These are phyloP conservation scores for Caryopteris hybrid DNA, from an alignment of 305 asterid genomes.

Conservation along the genomic window DNA sequence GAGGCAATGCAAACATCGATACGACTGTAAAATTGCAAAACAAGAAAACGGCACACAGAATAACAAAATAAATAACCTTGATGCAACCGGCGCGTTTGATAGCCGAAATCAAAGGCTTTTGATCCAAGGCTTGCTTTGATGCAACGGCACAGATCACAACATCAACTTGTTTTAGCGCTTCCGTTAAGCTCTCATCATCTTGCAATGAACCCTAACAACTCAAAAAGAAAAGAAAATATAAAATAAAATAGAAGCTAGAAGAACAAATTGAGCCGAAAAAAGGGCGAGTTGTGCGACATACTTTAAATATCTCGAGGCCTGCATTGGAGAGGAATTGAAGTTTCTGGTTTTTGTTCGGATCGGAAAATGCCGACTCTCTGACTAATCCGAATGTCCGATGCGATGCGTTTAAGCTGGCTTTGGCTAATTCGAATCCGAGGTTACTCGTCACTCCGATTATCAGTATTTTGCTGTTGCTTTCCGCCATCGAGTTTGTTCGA, in stretches of 20 bases:
- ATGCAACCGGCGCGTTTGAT: slow-evolving; percentile 70
- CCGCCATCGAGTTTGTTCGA: slow-evolving; percentile 22
- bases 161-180: slow-evolving; percentile 68
- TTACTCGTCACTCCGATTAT: slow-evolving; percentile 81
- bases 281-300: not conserved
- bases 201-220: slow-evolving; percentile 71
- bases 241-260: not conserved
- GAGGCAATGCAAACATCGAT: too few species aligned
- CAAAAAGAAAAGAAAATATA: not conserved
- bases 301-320: slow-evolving; percentile 58
- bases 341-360: slow-evolving; percentile 50
- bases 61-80: slow-evolving; percentile 38
- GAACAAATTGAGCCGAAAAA: not conserved
- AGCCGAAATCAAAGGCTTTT: slow-evolving; percentile 68
- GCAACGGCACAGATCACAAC: slow-evolving; percentile 76
- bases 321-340: slow-evolving; percentile 44
- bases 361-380: slow-evolving; percentile 66
- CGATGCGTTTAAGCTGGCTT: slow-evolving; percentile 61
- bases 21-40: not conserved
- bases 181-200: slow-evolving; percentile 53
- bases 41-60: not conserved
- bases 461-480: slow-evolving; percentile 51
- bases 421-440: slow-evolving; percentile 76
- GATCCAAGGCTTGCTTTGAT: slow-evolving; percentile 59
- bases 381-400: slow-evolving; percentile 77